phyloP scores from a whole-genome alignment of 2,329 filamentous ascomycete species.

The Colletotrichum viniferum region DNA sequence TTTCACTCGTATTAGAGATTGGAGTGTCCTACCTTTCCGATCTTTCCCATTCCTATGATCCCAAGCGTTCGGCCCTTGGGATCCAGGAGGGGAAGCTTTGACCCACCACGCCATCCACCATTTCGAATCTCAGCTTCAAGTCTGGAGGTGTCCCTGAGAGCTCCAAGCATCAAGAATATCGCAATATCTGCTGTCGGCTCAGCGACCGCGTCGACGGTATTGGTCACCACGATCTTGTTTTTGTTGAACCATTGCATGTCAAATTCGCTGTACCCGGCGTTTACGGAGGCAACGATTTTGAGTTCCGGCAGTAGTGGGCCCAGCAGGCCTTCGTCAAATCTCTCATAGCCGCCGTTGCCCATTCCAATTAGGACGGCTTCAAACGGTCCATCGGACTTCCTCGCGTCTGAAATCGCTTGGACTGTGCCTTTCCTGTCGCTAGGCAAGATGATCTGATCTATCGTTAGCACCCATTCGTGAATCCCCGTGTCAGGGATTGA shows the following conservation, averaged over 20 bases:
- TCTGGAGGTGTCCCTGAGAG: not conserved
- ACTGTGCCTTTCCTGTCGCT: not conserved
- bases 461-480: fast-evolving
- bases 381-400: not conserved
- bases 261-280: not conserved
- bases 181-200: not conserved
- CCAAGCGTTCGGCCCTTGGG: not conserved
- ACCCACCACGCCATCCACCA: not conserved
- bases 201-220: fast-evolving
- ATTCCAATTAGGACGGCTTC: not conserved
- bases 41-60: not conserved
- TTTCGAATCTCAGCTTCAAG: not conserved
- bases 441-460: not conserved
- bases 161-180: not conserved
- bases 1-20: not conserved
- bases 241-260: not conserved
- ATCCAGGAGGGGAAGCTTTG: not conserved
- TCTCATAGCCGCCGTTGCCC: not conserved
- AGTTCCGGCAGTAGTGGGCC: not conserved
- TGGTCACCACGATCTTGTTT: fast-evolving
- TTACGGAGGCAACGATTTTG: not conserved
- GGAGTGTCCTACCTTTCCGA: not conserved
- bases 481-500: fast-evolving
- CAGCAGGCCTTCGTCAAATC: not conserved
- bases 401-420: not conserved